Conservation (phyloP, 2,329 filamentous ascomycete genomes). For the Chaetomiaceae sp. region DNA sequence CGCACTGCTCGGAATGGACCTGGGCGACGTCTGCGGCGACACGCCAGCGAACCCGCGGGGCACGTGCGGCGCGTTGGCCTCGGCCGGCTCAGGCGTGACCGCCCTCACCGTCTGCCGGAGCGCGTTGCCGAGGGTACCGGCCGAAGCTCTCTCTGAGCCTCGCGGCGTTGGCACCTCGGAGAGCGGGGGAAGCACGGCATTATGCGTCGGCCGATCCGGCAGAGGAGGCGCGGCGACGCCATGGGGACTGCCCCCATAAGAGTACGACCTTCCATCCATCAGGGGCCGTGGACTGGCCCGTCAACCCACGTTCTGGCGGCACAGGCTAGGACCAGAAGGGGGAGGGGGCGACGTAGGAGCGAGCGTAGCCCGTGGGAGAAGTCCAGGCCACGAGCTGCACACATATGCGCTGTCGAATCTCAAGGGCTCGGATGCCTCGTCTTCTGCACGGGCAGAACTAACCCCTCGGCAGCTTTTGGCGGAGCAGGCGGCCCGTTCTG, state of each 20-base stretch:
- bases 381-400: constrained; percentile 1
- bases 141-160: constrained; percentile 25
- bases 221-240: constrained; percentile 16
- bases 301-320: constrained; percentile 13
- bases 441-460: background rate
- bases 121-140: constrained; percentile 24
- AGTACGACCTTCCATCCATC: constrained; percentile 27
- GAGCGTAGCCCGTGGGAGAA: constrained; percentile 1
- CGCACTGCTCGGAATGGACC: constrained; percentile 34
- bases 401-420: constrained; percentile 4
- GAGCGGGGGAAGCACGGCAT: constrained; percentile 22
- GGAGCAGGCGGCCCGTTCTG: too few relatives aligned
- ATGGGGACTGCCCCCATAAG: constrained; percentile 23
- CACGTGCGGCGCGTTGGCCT: constrained; percentile 25
- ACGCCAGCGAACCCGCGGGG: constrained; percentile 31
- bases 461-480: background rate
- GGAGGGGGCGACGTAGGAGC: background rate
- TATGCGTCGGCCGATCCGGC: constrained; percentile 18
- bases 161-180: constrained; percentile 24
- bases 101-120: constrained; percentile 49
- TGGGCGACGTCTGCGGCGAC: constrained; percentile 42
- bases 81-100: constrained; percentile 57
- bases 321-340: constrained; percentile 1
- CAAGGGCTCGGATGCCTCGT: background rate
- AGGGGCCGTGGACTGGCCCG: constrained; percentile 18